A percentile compares a stretch with the other conserved stretches of the same genome.
phyloP scores from a whole-genome alignment of 2,329 filamentous ascomycete species.

The Trichophyton rubrum region DNA sequence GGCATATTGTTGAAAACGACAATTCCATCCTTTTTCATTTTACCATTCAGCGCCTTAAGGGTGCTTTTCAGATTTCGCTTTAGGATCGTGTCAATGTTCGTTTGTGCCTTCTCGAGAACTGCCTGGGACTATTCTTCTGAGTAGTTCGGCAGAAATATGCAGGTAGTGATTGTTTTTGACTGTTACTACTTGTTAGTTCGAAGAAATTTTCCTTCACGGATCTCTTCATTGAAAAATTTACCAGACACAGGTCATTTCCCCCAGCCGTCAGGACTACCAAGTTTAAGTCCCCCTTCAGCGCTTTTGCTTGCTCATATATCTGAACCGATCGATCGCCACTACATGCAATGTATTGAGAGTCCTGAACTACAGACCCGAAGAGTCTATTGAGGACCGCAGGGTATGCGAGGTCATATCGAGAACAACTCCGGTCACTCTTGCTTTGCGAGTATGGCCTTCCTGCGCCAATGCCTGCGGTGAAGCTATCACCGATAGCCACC shows the following conservation, averaged over 20 bases:
- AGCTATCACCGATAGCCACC: constrained; percentile 30
- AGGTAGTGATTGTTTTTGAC: constrained; percentile 16
- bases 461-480: constrained; percentile 27
- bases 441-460: constrained; percentile 8
- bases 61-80: constrained; percentile 19
- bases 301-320: constrained; percentile 20
- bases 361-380: constrained; percentile 14
- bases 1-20: constrained; percentile 22
- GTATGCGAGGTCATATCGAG: constrained; percentile 22
- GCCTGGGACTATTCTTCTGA: constrained; percentile 11
- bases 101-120: constrained; percentile 15
- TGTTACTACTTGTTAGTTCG: not conserved
- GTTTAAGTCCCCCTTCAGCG: constrained; percentile 20
- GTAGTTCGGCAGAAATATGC: constrained; percentile 15
- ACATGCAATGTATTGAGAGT: constrained; percentile 22
- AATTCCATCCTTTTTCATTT: constrained; percentile 21
- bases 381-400: constrained; percentile 18
- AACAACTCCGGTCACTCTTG: constrained; percentile 17
- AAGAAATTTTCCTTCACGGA: not conserved
- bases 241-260: constrained; percentile 30
- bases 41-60: constrained; percentile 18
- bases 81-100: constrained; percentile 20
- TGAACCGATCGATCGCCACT: constrained; percentile 18
- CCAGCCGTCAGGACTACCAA: constrained; percentile 28
- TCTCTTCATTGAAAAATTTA: not conserved